Evolutionary conservation across 2,329 filamentous ascomycete genomes (phyloP).

Genomic region (Penicillium italicum): DNA sequence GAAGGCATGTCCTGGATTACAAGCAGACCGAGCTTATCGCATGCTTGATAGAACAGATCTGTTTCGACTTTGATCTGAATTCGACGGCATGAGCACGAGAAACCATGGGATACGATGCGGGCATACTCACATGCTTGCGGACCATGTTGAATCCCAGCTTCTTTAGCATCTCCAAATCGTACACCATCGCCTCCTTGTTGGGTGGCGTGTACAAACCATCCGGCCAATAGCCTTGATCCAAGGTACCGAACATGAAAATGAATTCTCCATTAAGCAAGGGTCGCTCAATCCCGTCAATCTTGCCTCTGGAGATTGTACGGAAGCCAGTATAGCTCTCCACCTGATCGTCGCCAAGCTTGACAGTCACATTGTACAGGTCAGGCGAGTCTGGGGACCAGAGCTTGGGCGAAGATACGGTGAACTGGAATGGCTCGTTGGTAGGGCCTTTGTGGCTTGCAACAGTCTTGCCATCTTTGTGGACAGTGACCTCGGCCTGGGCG

Average conservation of each 20-base stretch:
- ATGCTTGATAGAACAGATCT: slow-evolving; percentile 64
- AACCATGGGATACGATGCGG: neutral
- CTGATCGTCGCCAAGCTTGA: slow-evolving; percentile 52
- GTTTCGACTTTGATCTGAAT: slow-evolving; percentile 62
- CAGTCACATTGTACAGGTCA: slow-evolving; percentile 60
- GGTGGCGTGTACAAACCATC: slow-evolving; percentile 66
- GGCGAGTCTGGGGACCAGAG: slow-evolving; percentile 65
- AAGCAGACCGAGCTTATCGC: slow-evolving; percentile 62
- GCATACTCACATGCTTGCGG: slow-evolving; percentile 60
- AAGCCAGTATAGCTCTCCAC: slow-evolving; percentile 67
- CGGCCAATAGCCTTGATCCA: slow-evolving; percentile 70
- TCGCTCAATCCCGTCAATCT: slow-evolving; percentile 56
- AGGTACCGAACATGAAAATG: slow-evolving; percentile 63
- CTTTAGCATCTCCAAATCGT: slow-evolving; percentile 62
- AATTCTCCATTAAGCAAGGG: slow-evolving; percentile 67
- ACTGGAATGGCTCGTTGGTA: slow-evolving; percentile 52
- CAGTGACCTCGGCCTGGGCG: slow-evolving; percentile 35
- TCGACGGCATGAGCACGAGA: neutral
- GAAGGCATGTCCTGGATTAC: slow-evolving; percentile 72
- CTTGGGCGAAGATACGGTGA: slow-evolving; percentile 53
- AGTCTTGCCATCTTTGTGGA: slow-evolving; percentile 39
- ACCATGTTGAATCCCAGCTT: slow-evolving; percentile 66
- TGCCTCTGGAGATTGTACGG: slow-evolving; percentile 57
- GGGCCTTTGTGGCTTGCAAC: slow-evolving; percentile 46
- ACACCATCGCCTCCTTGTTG: slow-evolving; percentile 64